Evolutionary conservation across 2,329 filamentous ascomycete species (phyloP).

Genomic region (Fusarium protoensiforme): DNA sequence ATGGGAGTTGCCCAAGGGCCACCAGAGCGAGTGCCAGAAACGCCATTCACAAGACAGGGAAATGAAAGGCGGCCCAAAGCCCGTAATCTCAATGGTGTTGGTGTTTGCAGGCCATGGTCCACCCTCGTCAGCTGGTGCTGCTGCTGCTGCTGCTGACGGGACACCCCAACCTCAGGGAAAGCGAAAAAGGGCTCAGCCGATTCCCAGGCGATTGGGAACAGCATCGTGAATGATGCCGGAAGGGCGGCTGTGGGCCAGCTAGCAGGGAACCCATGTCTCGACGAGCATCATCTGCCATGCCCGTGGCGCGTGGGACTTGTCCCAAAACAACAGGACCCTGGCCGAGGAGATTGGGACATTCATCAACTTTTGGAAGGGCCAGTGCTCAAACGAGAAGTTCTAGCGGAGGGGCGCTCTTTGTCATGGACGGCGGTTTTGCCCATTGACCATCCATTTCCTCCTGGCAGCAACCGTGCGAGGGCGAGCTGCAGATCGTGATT

Average conservation of each 20-base stretch:
- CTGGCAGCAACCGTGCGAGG: constrained; percentile 6
- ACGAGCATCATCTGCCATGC: constrained; percentile 30
- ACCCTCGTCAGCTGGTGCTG: constrained; percentile 2
- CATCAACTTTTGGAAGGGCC: constrained; percentile 16
- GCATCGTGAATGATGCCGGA: constrained; percentile 28
- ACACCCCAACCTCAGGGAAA: constrained; percentile 11
- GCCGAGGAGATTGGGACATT: constrained; percentile 18
- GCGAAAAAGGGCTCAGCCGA: constrained; percentile 23
- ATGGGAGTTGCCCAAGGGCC: not conserved
- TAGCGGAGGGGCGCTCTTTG: constrained; percentile 10
- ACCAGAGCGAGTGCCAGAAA: not conserved
- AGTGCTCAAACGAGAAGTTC: constrained; percentile 22
- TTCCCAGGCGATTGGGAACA: constrained; percentile 41
- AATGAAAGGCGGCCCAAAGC: not conserved
- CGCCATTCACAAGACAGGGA: not conserved
- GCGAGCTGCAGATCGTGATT: constrained; percentile 16
- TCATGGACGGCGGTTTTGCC: not conserved
- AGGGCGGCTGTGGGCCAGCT: constrained; percentile 20
- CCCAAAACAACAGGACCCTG: constrained; percentile 28
- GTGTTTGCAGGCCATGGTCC: not conserved
- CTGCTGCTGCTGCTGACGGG: constrained; percentile 4
- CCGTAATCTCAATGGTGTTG: constrained; percentile 13
- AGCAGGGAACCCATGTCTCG: constrained; percentile 37
- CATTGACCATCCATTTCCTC: constrained; percentile 5
- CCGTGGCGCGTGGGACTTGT: constrained; percentile 20